These are phyloP conservation scores for Cystobasidium slooffiae DNA, from an alignment of 1,284 basidiomycete species.

Conservation along the genomic window DNA sequence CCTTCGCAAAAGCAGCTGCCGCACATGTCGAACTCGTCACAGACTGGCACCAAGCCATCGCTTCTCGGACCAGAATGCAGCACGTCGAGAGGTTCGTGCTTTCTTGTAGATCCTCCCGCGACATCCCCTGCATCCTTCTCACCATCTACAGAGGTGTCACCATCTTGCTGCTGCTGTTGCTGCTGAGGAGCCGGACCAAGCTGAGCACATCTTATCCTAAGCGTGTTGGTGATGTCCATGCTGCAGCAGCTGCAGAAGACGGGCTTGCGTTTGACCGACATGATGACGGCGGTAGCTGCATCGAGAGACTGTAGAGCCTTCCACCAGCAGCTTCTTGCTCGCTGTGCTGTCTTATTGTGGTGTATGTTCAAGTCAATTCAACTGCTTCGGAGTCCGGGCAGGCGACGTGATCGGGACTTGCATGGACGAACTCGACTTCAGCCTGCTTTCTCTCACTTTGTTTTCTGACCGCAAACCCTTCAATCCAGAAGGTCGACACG, in stretches of 20 bases:
- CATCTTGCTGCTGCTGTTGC: conserved; percentile 36
- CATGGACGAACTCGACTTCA: too few species aligned
- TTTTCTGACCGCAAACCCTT: background rate
- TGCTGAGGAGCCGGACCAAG: conserved; percentile 39
- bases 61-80: conserved; percentile 27
- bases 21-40: conserved; percentile 59
- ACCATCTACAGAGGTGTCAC: conserved; percentile 22
- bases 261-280: conserved; percentile 45
- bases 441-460: background rate
- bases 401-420: background rate
- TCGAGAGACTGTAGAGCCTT: background rate
- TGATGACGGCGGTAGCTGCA: conserved; percentile 15
- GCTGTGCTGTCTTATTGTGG: background rate
- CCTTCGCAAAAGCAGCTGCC: conserved; percentile 83
- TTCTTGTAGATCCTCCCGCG: conserved; percentile 20
- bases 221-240: conserved; percentile 54
- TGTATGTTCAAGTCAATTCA: background rate
- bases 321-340: background rate
- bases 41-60: conserved; percentile 42
- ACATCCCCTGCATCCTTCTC: conserved; percentile 30
- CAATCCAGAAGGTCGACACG: background rate
- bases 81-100: conserved; percentile 42
- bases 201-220: conserved; percentile 55
- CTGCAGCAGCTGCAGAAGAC: conserved; percentile 53
- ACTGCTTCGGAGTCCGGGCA: too few species aligned